phyloP scores from a whole-genome alignment of 2,329 filamentous ascomycete genomes.

The Fusarium anthophilum region DNA sequence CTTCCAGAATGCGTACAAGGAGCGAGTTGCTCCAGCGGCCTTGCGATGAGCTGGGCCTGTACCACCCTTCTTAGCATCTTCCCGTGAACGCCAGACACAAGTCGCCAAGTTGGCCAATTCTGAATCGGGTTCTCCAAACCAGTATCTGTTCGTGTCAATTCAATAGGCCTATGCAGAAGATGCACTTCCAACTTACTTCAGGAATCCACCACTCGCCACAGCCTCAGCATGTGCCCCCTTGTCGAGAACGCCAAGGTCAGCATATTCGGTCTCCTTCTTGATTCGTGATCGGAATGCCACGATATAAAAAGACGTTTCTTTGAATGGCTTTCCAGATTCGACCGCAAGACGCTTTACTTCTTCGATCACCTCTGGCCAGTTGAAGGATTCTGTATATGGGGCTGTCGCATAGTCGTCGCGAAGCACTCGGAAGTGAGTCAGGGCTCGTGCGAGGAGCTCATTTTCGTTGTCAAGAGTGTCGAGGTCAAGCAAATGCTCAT shows the following conservation, averaged over 20 bases:
- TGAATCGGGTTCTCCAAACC: conserved; percentile 81
- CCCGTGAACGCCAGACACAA: conserved; percentile 71
- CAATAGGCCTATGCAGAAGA: not conserved
- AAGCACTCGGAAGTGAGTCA: conserved; percentile 70
- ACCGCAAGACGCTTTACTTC: conserved; percentile 63
- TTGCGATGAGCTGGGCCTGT: conserved; percentile 68
- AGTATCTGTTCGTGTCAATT: conserved; percentile 68
- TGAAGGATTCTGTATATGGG: conserved; percentile 78
- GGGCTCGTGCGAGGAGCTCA: conserved; percentile 75
- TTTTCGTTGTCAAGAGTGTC: conserved; percentile 71
- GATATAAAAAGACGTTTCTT: conserved; percentile 76
- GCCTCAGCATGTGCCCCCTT: conserved; percentile 84
- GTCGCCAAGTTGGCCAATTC: conserved; percentile 84
- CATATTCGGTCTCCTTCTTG: conserved; percentile 71
- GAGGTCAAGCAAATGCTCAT: conserved; percentile 78
- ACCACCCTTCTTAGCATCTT: conserved; percentile 68
- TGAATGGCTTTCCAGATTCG: conserved; percentile 62
- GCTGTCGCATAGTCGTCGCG: conserved; percentile 80
- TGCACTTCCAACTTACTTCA: conserved; percentile 67
- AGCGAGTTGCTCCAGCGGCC: conserved; percentile 72
- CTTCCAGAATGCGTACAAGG: conserved; percentile 71
- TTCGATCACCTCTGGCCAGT: conserved; percentile 73
- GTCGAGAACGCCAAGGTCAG: conserved; percentile 77
- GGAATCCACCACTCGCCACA: conserved; percentile 78
- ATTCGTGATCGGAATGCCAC: conserved; percentile 85